A percentile compares a stretch with the other conserved stretches of the same genome.
Evolutionary conservation across 179 eudicot species (phyloP).

Genomic region (Drosera spatulata): DNA sequence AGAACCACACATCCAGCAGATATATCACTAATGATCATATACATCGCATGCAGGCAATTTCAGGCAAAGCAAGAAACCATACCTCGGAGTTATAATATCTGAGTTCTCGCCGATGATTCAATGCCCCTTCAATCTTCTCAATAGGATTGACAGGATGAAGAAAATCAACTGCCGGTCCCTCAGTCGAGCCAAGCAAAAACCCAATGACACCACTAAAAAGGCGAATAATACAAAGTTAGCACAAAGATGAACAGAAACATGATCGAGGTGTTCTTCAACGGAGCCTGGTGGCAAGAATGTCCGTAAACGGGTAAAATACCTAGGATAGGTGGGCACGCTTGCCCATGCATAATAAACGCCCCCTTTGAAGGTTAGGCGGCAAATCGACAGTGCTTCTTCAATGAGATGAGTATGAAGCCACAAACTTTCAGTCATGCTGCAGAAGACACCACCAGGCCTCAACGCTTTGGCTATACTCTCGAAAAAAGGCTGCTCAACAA

Average conservation of each 20-base stretch:
- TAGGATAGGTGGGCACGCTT: conserved; percentile 95
- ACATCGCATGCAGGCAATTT: not conserved
- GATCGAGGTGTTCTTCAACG: too few species aligned
- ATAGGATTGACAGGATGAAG: conserved; percentile 78
- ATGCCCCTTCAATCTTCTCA: conserved; percentile 86
- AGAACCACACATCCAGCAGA: not conserved
- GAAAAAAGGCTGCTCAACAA: conserved; percentile 85
- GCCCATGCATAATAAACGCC: conserved; percentile 97
- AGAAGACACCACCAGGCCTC: conserved; percentile 93
- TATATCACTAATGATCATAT: not conserved
- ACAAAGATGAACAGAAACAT: not conserved
- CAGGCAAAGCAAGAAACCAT: conserved; percentile 3
- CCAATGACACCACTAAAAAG: conserved; percentile 81
- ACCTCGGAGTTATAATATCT: conserved; percentile 92
- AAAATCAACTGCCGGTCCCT: conserved; percentile 86
- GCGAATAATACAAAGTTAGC: not conserved
- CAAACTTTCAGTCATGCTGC: conserved; percentile 99
- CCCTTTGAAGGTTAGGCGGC: conserved; percentile 74
- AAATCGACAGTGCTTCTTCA: conserved; percentile 70
- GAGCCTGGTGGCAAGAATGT: too few species aligned
- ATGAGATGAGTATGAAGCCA: conserved; percentile 98
- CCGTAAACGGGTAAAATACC: conserved; percentile 26
- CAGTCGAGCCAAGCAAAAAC: conserved; percentile 77
- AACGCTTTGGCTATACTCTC: conserved; percentile 73
- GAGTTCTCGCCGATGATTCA: conserved; percentile 49